phyloP scores from a whole-genome alignment of 1,139 yeast genomes.

The Yarrowia galli region DNA sequence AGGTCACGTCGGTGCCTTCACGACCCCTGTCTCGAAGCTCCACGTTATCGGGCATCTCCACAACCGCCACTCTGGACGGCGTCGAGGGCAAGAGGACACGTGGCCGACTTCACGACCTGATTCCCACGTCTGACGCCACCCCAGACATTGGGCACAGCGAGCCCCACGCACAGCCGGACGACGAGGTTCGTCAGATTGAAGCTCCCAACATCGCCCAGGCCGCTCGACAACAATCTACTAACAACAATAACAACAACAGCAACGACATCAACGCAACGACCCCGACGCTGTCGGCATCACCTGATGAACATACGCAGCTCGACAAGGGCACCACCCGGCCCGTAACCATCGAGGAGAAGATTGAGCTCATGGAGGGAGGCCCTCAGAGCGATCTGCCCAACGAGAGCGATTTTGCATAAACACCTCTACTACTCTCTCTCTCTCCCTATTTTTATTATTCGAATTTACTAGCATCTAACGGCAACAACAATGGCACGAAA shows the following conservation, averaged over 20 bases:
- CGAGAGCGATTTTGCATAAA: slow-evolving; percentile 34
- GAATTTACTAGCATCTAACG: slow-evolving; percentile 15
- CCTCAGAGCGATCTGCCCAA: slow-evolving; percentile 28
- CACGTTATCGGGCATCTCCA: slow-evolving; percentile 68
- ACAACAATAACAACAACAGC: background rate
- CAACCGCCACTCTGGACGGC: slow-evolving; percentile 77
- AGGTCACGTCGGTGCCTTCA: slow-evolving; percentile 46
- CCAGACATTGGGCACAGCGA: slow-evolving; percentile 49
- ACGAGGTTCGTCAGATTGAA: slow-evolving; percentile 36
- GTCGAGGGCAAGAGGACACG: slow-evolving; percentile 64
- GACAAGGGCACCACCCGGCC: slow-evolving; percentile 48
- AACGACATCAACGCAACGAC: slow-evolving; percentile 11
- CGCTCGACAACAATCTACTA: slow-evolving; percentile 14
- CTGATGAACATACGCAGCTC: slow-evolving; percentile 17
- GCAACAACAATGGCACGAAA: background rate
- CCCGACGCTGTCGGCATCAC: slow-evolving; percentile 12
- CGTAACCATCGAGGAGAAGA: slow-evolving; percentile 48
- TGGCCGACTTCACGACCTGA: slow-evolving; percentile 34
- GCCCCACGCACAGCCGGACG: slow-evolving; percentile 41
- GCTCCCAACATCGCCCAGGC: slow-evolving; percentile 14
- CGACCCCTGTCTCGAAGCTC: slow-evolving; percentile 69
- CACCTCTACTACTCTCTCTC: background rate
- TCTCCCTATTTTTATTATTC: background rate
- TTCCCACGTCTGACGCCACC: slow-evolving; percentile 19
- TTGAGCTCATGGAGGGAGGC: slow-evolving; percentile 48